phyloP scores from a whole-genome alignment of 164 flowering plant species.

The Umbellularia californica region DNA sequence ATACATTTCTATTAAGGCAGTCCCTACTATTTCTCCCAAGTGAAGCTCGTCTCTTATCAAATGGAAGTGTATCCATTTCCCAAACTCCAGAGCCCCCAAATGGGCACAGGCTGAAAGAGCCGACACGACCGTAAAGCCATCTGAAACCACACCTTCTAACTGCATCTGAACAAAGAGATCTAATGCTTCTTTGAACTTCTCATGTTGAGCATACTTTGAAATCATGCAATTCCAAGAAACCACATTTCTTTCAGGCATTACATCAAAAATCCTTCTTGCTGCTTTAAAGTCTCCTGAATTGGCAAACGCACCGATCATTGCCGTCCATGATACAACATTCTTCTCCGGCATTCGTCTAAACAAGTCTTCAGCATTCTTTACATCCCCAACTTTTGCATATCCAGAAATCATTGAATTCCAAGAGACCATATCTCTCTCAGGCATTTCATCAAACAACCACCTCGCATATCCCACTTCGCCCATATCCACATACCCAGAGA shows the following conservation, averaged over 20 bases:
- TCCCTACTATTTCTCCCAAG: conserved; percentile 24
- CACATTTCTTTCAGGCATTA: conserved; percentile 28
- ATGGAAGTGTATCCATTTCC: conserved; percentile 32
- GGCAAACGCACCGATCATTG: conserved; percentile 27
- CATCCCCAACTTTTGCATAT: conserved; percentile 24
- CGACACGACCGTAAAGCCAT: conserved; percentile 35
- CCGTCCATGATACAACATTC: conserved; percentile 38
- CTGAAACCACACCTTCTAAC: conserved; percentile 19
- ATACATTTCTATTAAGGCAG: conserved; percentile 33
- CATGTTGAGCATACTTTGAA: conserved; percentile 26
- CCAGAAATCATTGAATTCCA: conserved; percentile 40
- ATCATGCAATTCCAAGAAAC: conserved; percentile 52
- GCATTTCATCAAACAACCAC: conserved; percentile 32
- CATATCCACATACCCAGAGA: conserved; percentile 12
- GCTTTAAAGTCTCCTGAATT: conserved; percentile 26
- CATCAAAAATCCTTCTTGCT: conserved; percentile 24
- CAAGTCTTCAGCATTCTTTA: conserved; percentile 25
- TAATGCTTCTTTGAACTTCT: conserved; percentile 29
- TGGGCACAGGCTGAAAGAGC: conserved; percentile 42
- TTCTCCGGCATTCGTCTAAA: conserved; percentile 33
- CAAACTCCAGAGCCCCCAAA: conserved; percentile 32
- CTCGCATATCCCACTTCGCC: conserved; percentile 27
- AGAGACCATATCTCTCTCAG: conserved; percentile 29
- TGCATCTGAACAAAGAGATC: conserved; percentile 34
- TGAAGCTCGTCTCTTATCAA: conserved; percentile 24